Conservation (phyloP, 345 rosid species). For the Citrus reticulata region DNA sequence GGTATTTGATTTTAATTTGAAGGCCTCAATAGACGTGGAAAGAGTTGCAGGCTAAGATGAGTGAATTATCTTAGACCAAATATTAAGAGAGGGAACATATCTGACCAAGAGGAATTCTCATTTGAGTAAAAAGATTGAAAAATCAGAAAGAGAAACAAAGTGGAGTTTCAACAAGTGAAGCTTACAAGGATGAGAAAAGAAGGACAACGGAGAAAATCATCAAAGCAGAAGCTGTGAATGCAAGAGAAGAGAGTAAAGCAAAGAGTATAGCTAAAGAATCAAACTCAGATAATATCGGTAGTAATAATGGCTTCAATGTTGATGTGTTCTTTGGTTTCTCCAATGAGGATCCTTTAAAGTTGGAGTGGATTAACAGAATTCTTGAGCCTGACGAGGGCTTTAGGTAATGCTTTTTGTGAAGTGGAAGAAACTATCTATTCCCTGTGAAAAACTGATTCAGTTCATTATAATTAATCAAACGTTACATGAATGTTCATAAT, state of each 20-base stretch:
- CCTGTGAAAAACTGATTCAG: background rate
- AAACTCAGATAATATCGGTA: background rate
- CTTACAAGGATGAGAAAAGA: slow-evolving; percentile 12
- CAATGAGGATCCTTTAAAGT: slow-evolving; percentile 41
- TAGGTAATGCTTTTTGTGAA: background rate
- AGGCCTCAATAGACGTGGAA: too few relatives aligned
- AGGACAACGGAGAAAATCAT: background rate
- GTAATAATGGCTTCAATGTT: slow-evolving; percentile 24
- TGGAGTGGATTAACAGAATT: slow-evolving; percentile 37
- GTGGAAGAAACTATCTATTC: background rate
- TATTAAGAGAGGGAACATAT: slow-evolving; percentile 52
- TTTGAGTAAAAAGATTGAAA: slow-evolving; percentile 57
- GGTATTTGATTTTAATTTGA: too few relatives aligned
- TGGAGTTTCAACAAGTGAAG: slow-evolving; percentile 13
- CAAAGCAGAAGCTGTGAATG: slow-evolving; percentile 3
- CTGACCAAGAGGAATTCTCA: slow-evolving; percentile 67
- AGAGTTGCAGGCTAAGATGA: too few relatives aligned
- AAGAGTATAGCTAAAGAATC: slow-evolving; percentile 19
- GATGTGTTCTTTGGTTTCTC: slow-evolving; percentile 70
- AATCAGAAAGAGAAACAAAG: slow-evolving; percentile 30
- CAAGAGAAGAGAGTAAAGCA: slow-evolving; percentile 3
- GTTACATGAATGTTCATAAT: background rate
- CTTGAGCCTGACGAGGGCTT: slow-evolving; percentile 12
- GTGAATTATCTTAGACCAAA: background rate
- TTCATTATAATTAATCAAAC: background rate